These are phyloP conservation scores for Polysphondylium violaceum DNA, from an alignment of 78 protist genomes.

Conservation along the genomic window DNA sequence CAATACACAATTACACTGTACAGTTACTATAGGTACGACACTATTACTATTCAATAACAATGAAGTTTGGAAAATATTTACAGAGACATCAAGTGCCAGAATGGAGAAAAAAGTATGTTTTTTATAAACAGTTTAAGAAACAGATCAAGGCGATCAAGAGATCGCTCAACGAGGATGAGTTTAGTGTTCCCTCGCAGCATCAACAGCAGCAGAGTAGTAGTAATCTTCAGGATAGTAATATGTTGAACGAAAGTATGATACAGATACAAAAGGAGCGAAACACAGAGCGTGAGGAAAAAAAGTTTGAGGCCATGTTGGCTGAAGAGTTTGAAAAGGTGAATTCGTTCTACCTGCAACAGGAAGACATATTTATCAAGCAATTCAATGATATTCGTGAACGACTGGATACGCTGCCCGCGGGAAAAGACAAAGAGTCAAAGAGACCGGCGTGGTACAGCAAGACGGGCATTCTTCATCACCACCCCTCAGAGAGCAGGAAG, in stretches of 20 bases:
- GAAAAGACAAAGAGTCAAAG: background rate
- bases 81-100: slow-evolving; percentile 44
- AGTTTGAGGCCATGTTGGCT: slow-evolving; percentile 38
- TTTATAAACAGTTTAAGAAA: slow-evolving; percentile 75
- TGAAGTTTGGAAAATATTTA: slow-evolving; percentile 40
- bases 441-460: background rate
- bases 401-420: background rate
- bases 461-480: no score
- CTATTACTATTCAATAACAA: no score
- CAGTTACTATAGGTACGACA: no score
- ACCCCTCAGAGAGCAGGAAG: slow-evolving; percentile 2
- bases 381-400: slow-evolving; percentile 24
- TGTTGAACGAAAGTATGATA: no score
- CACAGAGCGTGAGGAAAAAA: slow-evolving; percentile 32
- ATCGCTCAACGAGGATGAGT: slow-evolving; percentile 19
- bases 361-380: slow-evolving; percentile 37
- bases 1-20: no score
- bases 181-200: background rate
- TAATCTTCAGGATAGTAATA: background rate
- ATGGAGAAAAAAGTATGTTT: slow-evolving; percentile 76
- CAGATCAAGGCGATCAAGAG: slow-evolving; percentile 70
- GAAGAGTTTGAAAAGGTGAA: slow-evolving; percentile 70
- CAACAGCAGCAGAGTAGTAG: background rate
- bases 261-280: no score
- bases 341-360: slow-evolving; percentile 34